Base-by-base conservation (phyloP, 73 alveolate genomes). In the Paramecium octaurelia region DNA sequence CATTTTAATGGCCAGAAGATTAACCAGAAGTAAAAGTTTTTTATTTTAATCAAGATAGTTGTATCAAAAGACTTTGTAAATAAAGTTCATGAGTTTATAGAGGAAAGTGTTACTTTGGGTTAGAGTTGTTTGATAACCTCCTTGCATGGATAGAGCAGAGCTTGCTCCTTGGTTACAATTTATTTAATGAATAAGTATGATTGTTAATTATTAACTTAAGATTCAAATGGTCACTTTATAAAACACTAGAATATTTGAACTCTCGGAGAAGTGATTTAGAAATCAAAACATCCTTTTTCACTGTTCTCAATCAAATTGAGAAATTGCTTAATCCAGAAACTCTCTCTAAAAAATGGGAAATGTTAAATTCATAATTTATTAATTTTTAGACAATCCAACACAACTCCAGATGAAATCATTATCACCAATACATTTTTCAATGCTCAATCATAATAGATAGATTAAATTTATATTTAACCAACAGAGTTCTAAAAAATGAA, bases 221-320 rank as follows among this genome's bases (percentile, higher is more conserved):
- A 80, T 96, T 89, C 77, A 54, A 94, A 85, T 96, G 99, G 99
- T 91, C 97, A 35, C 93, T 96, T 27, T 93, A 92, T 27, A 96
- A 96, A 46, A 95, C 99, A 16, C 85, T 96, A 16, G 99, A 96
- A 46, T 96, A 92, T 86, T 77, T 96, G 90, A 95, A 95, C 86
- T 95, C 96, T 1, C 57, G 97, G 48, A 92, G 99, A 54, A 97
- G 96, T 57, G 99, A 96, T 88, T 88, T 96, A 23, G 99, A 96
- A 83, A 95, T 96, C 43, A 93, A 96, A 59, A 95, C 98, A 7
- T 86, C 95, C 48, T 96, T 96, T 86, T 92, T 96, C 35, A 27
- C 69, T 21, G 91, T 80, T 42, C 91, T 80, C 4, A 80, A 23
- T 1, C 7, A 48, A 64, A 64, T 64, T 27, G 84, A 64, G 46